Evolutionary conservation across 441 rosid genomes (phyloP).

Genomic region (Biscutella auriculata): DNA sequence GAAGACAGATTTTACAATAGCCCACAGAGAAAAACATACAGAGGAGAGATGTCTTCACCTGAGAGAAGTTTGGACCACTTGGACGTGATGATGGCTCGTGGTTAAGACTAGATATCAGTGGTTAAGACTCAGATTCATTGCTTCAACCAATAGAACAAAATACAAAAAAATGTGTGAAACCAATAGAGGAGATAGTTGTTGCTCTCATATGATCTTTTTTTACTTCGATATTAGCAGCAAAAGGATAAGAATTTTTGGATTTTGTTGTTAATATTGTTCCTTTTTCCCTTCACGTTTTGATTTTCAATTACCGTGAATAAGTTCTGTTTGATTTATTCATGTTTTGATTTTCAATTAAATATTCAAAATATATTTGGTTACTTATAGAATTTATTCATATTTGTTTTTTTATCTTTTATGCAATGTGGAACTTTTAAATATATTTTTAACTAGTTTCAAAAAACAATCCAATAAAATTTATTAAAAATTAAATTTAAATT

Average conservation of each 20-base stretch:
- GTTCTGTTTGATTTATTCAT: neutral
- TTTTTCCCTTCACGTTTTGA: neutral
- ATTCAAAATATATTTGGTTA: too few species aligned
- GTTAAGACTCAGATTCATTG: neutral
- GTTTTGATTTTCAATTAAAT: too few species aligned
- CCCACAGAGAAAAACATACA: constrained; percentile 22
- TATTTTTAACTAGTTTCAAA: too few species aligned
- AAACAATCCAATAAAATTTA: too few species aligned
- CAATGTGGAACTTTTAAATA: too few species aligned
- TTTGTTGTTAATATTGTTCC: constrained; percentile 9
- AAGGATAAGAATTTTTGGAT: constrained; percentile 17
- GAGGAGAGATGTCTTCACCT: constrained; percentile 28
- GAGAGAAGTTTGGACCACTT: constrained; percentile 26
- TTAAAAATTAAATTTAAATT: too few species aligned
- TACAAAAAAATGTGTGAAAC: neutral
- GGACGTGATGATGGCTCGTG: constrained; percentile 59
- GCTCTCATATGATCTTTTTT: neutral
- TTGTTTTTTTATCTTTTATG: too few species aligned
- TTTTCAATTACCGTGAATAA: neutral
- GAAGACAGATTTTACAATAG: constrained; percentile 22
- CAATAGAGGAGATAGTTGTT: constrained; percentile 11
- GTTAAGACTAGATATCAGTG: constrained; percentile 25
- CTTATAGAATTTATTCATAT: too few species aligned
- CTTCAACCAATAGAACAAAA: too few species aligned
- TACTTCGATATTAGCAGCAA: neutral